Evolutionary conservation across 2,329 filamentous ascomycete species (phyloP).

Genomic region (Exophiala dermatitidis): DNA sequence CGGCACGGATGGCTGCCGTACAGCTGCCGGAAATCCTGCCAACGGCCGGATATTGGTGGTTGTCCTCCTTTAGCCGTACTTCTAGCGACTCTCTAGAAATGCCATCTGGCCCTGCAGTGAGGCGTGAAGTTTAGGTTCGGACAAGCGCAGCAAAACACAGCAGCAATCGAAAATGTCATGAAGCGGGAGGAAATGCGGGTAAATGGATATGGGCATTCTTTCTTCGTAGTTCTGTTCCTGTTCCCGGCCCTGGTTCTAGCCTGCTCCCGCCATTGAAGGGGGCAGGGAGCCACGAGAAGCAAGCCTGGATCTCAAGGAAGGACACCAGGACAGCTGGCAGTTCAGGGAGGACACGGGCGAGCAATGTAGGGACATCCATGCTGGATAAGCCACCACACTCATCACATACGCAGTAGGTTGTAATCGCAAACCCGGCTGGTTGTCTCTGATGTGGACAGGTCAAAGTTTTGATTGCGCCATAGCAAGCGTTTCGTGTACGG

Average conservation of each 20-base stretch:
- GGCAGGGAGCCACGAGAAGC: too few relatives aligned
- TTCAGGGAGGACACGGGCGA: neutral
- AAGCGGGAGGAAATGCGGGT: too few relatives aligned
- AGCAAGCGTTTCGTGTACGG: too few relatives aligned
- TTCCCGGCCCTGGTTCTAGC: too few relatives aligned
- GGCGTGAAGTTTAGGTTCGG: neutral
- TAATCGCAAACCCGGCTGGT: conserved; percentile 13
- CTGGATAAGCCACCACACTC: neutral
- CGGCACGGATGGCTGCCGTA: conserved; percentile 19
- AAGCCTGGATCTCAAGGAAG: too few relatives aligned
- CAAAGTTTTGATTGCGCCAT: neutral
- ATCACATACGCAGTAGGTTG: neutral
- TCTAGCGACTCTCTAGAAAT: too few relatives aligned
- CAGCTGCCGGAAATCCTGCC: neutral
- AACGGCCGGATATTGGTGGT: too few relatives aligned
- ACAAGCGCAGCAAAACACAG: neutral
- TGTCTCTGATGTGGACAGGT: conserved; percentile 1
- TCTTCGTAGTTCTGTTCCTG: too few relatives aligned
- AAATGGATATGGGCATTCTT: too few relatives aligned
- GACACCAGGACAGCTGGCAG: neutral
- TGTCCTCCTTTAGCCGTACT: too few relatives aligned
- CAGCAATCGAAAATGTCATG: too few relatives aligned
- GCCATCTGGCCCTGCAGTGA: neutral
- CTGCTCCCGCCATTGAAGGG: too few relatives aligned
- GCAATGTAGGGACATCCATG: neutral